Base-by-base conservation (phyloP, 2,329 filamentous ascomycete species). In the Amylocarpus encephaloides region DNA sequence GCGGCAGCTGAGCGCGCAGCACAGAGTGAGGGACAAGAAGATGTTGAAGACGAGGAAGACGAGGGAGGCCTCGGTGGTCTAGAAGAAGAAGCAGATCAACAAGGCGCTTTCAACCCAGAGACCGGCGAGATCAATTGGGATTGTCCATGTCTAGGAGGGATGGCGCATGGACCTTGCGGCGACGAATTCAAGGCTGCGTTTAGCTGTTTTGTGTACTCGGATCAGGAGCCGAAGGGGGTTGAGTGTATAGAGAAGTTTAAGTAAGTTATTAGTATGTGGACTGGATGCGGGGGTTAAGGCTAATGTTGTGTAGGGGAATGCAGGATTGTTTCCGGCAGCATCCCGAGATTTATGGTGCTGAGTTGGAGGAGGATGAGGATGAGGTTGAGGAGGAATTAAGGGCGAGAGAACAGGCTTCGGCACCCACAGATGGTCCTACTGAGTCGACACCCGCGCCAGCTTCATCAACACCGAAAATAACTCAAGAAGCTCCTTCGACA, bases 51-150 rank as follows among this genome's bases (percentile, higher is more conserved):
- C 6, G 68, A 64, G 36, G 54, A 55, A 18, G 51, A 42, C 32
- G 64, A 52, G 11, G 68, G 63, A 50, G 67, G 66, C 43, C 66
- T 79, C 32, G 73, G 75, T 58, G 78, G 73, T 15, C 72, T 93
- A 12, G 86, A 95, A 68, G 81, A 88, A 53, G 90, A 96, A 69
- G 90, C 89, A 5, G 79, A 74, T 54, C 83, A 92, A 66, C 83
- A 97, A 70, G 93, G 89, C 49, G 93, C 93, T 1, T 98, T 97
- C 74, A 95, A 98, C 70, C 90, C 91, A 2, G 93, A 97, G 74
- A 98, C 93, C 9, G 93, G 93, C 61, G 93, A 98, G 78, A 98
- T 98, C 72, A 98, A 98, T 77, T 98, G 93, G 93, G 93, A 97
- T 68, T 98, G 93, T 70, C 93, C 93, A 13, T 98, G 93, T 68